These are phyloP conservation scores for Amoeboaphelidium protococcarum DNA, from an alignment of 371 early-diverging fungal genomes.

Conservation along the genomic window DNA sequence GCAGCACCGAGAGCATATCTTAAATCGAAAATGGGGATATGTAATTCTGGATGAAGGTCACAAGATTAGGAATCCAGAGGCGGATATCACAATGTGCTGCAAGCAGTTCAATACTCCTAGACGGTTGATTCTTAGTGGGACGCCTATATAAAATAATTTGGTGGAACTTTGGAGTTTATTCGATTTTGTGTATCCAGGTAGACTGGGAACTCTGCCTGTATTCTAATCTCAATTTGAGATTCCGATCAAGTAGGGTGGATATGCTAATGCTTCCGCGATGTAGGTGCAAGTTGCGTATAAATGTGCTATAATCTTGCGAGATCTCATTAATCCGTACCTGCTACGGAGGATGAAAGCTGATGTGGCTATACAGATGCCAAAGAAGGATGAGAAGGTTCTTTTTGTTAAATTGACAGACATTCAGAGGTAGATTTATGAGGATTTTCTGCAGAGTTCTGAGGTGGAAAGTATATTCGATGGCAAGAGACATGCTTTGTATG, in stretches of 20 bases:
- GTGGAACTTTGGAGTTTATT: constrained; percentile 90
- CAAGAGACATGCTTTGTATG: constrained; percentile 49
- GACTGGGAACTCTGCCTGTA: constrained; percentile 75
- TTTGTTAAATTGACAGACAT: constrained; percentile 61
- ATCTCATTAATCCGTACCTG: constrained; percentile 78
- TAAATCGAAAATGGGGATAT: constrained; percentile 56
- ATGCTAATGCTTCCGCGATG: constrained; percentile 55
- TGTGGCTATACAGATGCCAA: constrained; percentile 68
- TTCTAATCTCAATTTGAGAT: constrained; percentile 72
- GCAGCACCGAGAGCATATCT: constrained; percentile 28
- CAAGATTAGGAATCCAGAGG: constrained; percentile 82
- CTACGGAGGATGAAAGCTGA: constrained; percentile 78
- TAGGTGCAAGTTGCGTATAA: constrained; percentile 78
- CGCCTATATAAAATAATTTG: constrained; percentile 94
- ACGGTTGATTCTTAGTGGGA: constrained; percentile 77
- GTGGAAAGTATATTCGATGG: constrained; percentile 54
- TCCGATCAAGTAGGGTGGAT: constrained; percentile 75
- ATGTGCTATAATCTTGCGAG: constrained; percentile 64
- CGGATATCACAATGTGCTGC: constrained; percentile 56
- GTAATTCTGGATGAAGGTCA: constrained; percentile 95
- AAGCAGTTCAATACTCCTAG: constrained; percentile 33
- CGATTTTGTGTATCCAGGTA: constrained; percentile 83
- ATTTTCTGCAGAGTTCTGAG: constrained; percentile 37
- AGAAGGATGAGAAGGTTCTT: constrained; percentile 68
- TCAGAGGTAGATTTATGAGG: constrained; percentile 49